A percentile compares a stretch with the other conserved stretches of the same genome.
These are phyloP conservation scores for Amanita inopinata DNA, from an alignment of 768 basidiomycete genomes.

Conservation along the genomic window DNA sequence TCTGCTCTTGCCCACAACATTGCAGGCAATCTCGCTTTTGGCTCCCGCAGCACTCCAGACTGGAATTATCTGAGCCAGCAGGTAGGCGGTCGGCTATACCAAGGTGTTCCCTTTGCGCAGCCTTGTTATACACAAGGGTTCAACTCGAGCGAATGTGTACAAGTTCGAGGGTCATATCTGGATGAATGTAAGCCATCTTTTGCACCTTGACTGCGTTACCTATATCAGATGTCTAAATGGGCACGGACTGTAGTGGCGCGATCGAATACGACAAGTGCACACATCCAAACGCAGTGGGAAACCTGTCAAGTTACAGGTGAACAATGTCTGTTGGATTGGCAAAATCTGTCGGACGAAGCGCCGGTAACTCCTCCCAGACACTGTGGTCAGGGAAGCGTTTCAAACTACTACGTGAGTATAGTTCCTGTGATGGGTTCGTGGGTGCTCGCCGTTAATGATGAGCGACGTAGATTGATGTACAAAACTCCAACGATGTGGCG, in stretches of 20 bases:
- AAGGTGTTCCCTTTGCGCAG: slow-evolving; percentile 13
- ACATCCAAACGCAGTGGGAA: slow-evolving; percentile 27
- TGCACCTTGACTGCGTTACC: background rate
- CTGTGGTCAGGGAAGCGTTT: slow-evolving; percentile 22
- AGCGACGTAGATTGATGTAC: slow-evolving; percentile 19
- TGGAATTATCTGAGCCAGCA: slow-evolving; percentile 12
- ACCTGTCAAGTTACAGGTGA: slow-evolving; percentile 25
- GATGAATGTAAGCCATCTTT: slow-evolving; percentile 12
- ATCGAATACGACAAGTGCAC: slow-evolving; percentile 12
- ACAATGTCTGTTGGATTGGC: slow-evolving; percentile 21
- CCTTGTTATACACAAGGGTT: slow-evolving; percentile 14
- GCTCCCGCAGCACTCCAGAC: no score
- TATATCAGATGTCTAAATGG: background rate
- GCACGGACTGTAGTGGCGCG: slow-evolving; percentile 9
- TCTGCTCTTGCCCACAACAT: no score
- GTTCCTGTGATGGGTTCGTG: no score
- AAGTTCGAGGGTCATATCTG: slow-evolving; percentile 11
- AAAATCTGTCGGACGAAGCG: slow-evolving; percentile 15
- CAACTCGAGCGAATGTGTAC: slow-evolving; percentile 11
- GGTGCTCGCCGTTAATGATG: no score
- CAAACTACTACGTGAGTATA: slow-evolving; percentile 21
- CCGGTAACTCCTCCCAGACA: slow-evolving; percentile 10
- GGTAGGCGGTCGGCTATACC: slow-evolving; percentile 13
- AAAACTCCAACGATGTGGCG: slow-evolving; percentile 15
- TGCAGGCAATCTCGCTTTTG: no score